Percentiles rank a stretch among this genome's conserved stretches.
These are phyloP conservation scores for Neopestalotiopsis clavispora DNA, from an alignment of 2,329 filamentous ascomycete genomes.

Conservation along the genomic window DNA sequence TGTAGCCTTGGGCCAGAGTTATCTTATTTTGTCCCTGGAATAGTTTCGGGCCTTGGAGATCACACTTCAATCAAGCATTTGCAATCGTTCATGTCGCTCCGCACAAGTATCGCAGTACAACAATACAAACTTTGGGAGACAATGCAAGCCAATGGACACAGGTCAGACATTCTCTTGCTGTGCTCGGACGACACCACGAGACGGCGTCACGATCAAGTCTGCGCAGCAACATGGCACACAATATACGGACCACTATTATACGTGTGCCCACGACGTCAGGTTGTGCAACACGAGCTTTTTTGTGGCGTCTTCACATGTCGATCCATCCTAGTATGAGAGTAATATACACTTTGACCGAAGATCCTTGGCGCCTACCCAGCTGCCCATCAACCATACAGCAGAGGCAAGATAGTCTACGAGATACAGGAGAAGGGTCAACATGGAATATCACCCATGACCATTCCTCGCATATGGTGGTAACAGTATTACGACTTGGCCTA, in stretches of 20 bases:
- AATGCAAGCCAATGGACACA: not conserved
- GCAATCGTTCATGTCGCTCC: not conserved
- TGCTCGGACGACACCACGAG: not conserved
- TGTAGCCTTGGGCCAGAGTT: not conserved
- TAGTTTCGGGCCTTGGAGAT: not conserved
- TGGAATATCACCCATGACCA: not conserved
- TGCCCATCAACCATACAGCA: not conserved
- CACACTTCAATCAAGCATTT: not conserved
- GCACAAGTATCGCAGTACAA: not conserved
- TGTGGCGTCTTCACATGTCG: slow-evolving; percentile 7
- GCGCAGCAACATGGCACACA: not conserved
- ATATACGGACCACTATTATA: not conserved
- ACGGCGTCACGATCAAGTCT: not conserved
- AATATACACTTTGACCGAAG: not conserved
- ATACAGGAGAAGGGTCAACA: not conserved
- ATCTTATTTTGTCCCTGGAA: not conserved
- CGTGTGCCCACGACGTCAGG: not conserved
- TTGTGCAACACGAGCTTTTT: not conserved
- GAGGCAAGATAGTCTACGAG: not conserved
- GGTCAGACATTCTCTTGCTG: not conserved
- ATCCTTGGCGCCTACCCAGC: not conserved
- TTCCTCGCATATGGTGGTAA: slow-evolving; percentile 2
- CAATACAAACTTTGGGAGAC: not conserved
- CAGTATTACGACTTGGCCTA: not conserved
- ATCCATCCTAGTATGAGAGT: not conserved